Percentiles rank a stretch among this genome's conserved stretches.
Conservation (phyloP, 352 stramenopile genomes). For the Phytophthora podocarpi region DNA sequence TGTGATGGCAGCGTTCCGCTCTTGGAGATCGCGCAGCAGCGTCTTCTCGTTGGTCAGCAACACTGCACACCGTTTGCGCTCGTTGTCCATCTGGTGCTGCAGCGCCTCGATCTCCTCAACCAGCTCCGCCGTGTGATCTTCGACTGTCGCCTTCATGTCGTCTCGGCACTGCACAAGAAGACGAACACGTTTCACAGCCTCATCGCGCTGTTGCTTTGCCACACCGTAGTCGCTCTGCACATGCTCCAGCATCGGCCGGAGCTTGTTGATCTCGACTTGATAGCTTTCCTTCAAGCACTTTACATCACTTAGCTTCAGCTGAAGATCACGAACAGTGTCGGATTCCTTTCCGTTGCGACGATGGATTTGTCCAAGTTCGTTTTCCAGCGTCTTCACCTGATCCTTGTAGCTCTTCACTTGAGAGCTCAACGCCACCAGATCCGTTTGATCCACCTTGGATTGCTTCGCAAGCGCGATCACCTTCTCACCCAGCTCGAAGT, state of each 20-base stretch:
- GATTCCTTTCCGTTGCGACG: constrained; percentile 34
- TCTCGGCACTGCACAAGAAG: constrained; percentile 66
- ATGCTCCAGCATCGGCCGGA: constrained; percentile 45
- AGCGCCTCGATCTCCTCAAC: constrained; percentile 75
- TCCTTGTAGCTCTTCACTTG: constrained; percentile 75
- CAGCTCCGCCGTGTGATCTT: constrained; percentile 64
- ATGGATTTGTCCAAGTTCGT: constrained; percentile 39
- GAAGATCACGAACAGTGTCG: constrained; percentile 40
- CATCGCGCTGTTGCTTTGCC: constrained; percentile 58
- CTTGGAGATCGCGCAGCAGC: constrained; percentile 69
- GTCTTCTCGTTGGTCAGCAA: constrained; percentile 73
- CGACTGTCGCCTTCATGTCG: constrained; percentile 65
- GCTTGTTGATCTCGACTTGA: constrained; percentile 53
- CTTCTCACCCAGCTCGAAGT: constrained; percentile 67
- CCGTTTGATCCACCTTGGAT: constrained; percentile 62
- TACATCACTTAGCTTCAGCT: constrained; percentile 45
- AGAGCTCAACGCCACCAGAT: constrained; percentile 59
- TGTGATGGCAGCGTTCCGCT: constrained; percentile 56
- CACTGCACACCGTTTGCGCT: constrained; percentile 68
- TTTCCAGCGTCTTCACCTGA: constrained; percentile 50
- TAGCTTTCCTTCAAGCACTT: constrained; percentile 60
- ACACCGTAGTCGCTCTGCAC: constrained; percentile 48
- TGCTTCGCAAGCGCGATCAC: constrained; percentile 59
- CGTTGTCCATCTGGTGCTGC: constrained; percentile 66
- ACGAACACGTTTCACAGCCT: constrained; percentile 60